A percentile compares a stretch with the other conserved stretches of the same genome.
Conservation (phyloP, 2,329 filamentous ascomycete genomes). For the Setomelanomma holmii region DNA sequence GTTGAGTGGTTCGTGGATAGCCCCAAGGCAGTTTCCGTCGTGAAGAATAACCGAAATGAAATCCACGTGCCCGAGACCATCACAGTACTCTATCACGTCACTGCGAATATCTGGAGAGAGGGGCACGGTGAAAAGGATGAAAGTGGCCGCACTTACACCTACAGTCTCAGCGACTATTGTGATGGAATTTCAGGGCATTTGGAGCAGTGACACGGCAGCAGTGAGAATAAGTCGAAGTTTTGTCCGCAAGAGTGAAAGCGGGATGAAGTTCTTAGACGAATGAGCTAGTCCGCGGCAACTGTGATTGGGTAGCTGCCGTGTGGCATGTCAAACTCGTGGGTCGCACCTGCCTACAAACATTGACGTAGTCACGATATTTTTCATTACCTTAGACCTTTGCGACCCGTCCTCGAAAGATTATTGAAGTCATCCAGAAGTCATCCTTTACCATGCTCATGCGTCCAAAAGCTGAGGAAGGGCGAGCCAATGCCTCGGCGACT, state of each 20-base stretch:
- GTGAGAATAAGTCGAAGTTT: conserved; percentile 14
- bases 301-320: conserved; percentile 14
- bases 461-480: too few species aligned
- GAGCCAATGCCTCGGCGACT: too few species aligned
- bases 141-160: neutral
- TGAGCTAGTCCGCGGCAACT: conserved; percentile 18
- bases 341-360: conserved; percentile 3
- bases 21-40: neutral
- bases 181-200: neutral
- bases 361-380: neutral
- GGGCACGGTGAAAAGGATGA: neutral
- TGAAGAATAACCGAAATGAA: too few species aligned
- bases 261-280: conserved; percentile 7
- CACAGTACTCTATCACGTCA: neutral
- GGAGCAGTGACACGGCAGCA: neutral
- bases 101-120: neutral
- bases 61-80: too few species aligned
- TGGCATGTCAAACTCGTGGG: conserved; percentile 5
- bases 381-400: too few species aligned
- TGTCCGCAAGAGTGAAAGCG: conserved; percentile 20
- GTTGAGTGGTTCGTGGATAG: conserved; percentile 11
- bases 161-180: neutral
- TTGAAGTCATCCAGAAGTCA: neutral
- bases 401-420: too few species aligned
- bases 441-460: too few species aligned